Percentiles rank a stretch among this genome's conserved stretches.
Evolutionary conservation across 306 rosid species (phyloP).

Genomic region (Arachis stenosperma): DNA sequence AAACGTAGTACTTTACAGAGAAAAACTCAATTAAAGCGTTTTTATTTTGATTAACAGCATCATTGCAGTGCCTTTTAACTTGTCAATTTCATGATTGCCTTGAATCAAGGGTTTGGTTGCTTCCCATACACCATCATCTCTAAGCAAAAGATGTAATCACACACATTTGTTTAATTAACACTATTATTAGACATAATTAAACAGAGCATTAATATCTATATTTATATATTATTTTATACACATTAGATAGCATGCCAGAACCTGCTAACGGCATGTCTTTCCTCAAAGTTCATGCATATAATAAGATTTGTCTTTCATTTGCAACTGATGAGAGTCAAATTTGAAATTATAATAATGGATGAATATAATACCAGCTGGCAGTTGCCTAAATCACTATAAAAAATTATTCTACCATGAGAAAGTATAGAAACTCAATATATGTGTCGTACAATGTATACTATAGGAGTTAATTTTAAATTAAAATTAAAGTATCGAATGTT

Average conservation of each 20-base stretch:
- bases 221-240: not conserved
- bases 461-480: no score
- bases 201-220: no score
- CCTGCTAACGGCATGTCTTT: slow-evolving; percentile 12
- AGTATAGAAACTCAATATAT: no score
- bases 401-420: no score
- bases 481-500: no score
- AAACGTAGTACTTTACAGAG: slow-evolving; percentile 39
- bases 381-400: no score
- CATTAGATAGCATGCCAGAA: not conserved
- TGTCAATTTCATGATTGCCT: slow-evolving; percentile 35
- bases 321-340: no score
- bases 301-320: no score
- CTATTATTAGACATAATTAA: not conserved
- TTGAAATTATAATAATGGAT: no score
- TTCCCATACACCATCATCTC: slow-evolving; percentile 28
- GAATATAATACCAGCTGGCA: no score
- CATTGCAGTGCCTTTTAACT: not conserved
- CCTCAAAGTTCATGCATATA: not conserved
- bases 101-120: slow-evolving; percentile 50
- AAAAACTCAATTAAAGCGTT: slow-evolving; percentile 37
- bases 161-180: slow-evolving; percentile 13
- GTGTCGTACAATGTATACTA: no score
- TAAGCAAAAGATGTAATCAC: not conserved
- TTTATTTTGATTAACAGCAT: slow-evolving; percentile 32